phyloP scores from a whole-genome alignment of 345 rosid genomes.

The Fremontodendron californicum region DNA sequence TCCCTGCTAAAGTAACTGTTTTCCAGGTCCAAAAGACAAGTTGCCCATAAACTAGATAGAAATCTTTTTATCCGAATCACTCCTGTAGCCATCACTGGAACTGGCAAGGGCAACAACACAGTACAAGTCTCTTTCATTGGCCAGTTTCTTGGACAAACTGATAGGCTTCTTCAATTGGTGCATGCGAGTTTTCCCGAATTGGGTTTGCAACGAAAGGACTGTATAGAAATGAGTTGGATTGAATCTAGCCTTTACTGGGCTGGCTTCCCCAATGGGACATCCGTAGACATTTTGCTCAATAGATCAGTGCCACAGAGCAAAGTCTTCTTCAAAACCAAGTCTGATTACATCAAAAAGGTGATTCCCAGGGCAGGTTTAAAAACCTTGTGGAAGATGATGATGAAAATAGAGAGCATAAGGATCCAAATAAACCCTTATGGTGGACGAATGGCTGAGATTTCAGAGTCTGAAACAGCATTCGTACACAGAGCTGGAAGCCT shows the following conservation, averaged over 20 bases:
- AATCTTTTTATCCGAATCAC: neutral
- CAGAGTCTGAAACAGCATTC: slow-evolving; percentile 33
- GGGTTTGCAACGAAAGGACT: slow-evolving; percentile 37
- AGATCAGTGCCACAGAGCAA: neutral
- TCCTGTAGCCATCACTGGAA: neutral
- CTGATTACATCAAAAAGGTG: slow-evolving; percentile 18
- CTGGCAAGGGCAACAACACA: no score
- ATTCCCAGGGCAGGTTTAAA: slow-evolving; percentile 21
- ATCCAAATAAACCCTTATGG: slow-evolving; percentile 31
- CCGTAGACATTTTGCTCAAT: neutral
- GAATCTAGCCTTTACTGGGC: slow-evolving; percentile 18
- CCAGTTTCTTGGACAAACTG: no score
- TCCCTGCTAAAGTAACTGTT: slow-evolving; percentile 53
- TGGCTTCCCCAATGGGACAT: slow-evolving; percentile 3
- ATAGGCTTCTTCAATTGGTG: no score
- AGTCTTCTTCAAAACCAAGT: slow-evolving; percentile 14
- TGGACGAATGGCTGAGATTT: slow-evolving; percentile 40
- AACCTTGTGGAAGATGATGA: slow-evolving; percentile 18
- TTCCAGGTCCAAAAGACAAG: slow-evolving; percentile 31
- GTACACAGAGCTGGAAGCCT: slow-evolving; percentile 45
- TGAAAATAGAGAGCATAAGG: neutral
- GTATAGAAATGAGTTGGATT: slow-evolving; percentile 56
- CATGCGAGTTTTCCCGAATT: slow-evolving; percentile 43
- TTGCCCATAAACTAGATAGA: neutral
- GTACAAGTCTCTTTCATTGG: no score